Evolutionary conservation across 2,329 filamentous ascomycete genomes (phyloP).

Genomic region (Calonectria ilicicola): DNA sequence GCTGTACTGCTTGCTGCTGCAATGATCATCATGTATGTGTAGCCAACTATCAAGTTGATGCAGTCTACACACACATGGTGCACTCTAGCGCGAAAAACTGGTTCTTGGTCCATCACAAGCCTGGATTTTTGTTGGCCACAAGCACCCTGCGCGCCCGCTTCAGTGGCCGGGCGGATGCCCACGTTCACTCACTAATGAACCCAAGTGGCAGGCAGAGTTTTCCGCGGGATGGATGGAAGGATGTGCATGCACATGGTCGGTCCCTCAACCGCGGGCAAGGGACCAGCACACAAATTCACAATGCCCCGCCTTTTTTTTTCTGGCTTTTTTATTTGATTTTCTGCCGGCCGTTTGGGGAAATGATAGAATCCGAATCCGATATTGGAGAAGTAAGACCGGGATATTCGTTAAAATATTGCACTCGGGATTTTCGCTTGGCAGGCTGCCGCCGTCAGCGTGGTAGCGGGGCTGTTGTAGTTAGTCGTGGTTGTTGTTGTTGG

Average conservation of each 20-base stretch:
- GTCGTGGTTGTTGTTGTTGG: no score
- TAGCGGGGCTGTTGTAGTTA: neutral
- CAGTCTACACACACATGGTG: neutral
- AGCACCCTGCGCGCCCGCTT: neutral
- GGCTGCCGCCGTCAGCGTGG: neutral
- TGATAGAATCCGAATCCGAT: slow-evolving; percentile 6
- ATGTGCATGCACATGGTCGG: neutral
- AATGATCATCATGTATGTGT: no score
- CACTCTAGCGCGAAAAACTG: neutral
- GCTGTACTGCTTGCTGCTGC: neutral
- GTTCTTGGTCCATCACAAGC: neutral
- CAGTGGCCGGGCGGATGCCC: neutral
- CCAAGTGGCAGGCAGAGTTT: slow-evolving; percentile 5
- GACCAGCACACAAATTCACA: neutral
- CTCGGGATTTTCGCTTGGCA: neutral
- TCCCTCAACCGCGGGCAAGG: neutral
- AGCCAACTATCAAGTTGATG: neutral
- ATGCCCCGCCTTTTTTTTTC: neutral
- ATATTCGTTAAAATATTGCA: neutral
- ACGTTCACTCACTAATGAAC: neutral
- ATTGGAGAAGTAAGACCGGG: neutral
- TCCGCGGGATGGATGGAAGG: neutral
- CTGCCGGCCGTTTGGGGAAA: neutral
- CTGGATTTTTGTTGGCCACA: neutral
- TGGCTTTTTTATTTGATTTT: neutral